Evolutionary conservation across 192 early-diverging fungal species (phyloP), one percentile per base, ranked within the genome.

Genomic region (Umbelopsis sp.): DNA sequence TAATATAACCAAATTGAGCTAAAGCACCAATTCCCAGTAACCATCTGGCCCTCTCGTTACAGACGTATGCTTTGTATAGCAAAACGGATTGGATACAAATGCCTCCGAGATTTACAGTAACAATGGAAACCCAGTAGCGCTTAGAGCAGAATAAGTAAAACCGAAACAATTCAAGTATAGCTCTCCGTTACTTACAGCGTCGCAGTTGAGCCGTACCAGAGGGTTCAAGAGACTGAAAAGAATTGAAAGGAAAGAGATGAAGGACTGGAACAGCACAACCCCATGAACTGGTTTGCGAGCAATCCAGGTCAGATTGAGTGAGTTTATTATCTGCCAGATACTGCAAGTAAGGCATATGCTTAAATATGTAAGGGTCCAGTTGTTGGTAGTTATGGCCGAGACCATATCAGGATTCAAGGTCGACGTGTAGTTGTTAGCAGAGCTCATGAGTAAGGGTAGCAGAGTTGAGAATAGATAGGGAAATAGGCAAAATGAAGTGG

Each of bases 51-150:
- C 71, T 46, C n/a, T 78, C 47, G 45, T 78, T 58, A 44, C 76
- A 78, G 27, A 78, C 66, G 23, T 73, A 78, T 10, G 76, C 76
- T 22, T 78, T 78, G 52, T 78, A 78, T 1, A 78, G 64, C 27
- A 78, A 64, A 18, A 78, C 73, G 0, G 71, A 65, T 41, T 78
- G 76, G 20, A 78, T 50, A 53, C 71, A 73, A n/a, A 68, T 64
- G 46, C 76, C 76, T 46, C 76, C 71, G 1, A 78, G 61, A 50
- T 78, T 72, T 18, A 78, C 71, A n/a, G 46, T 25, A 25, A 78
- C 66, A 46, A 78, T 78, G 21, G 76, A 65, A 7, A 73, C 71
- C 76, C 71, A 73, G 25, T 69, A 78, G 25, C 76, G 37, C 76
- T 78, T 52, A 18, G 5, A 13, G 48, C 25, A 41, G 0, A n/a